Conservation (phyloP, 2,329 filamentous ascomycete genomes). For the Akanthomyces uredinophilus region DNA sequence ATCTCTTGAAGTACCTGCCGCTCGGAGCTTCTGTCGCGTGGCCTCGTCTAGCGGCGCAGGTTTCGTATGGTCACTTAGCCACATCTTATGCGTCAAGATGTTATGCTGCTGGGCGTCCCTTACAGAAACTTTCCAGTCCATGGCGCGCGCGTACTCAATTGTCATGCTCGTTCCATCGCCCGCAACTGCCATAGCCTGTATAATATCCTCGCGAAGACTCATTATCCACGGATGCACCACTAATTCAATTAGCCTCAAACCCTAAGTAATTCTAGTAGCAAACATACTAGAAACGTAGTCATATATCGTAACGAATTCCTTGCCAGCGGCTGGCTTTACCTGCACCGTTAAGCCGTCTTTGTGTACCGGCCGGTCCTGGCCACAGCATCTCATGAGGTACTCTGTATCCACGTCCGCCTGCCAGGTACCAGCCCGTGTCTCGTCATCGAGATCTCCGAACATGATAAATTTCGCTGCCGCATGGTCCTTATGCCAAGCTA, state of each 20-base stretch:
- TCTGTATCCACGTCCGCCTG: slow-evolving; percentile 22
- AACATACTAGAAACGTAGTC: slow-evolving; percentile 18
- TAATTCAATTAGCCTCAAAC: neutral
- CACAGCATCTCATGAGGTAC: slow-evolving; percentile 24
- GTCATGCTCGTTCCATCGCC: slow-evolving; percentile 4
- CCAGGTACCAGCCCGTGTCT: slow-evolving; percentile 19
- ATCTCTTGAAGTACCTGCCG: neutral
- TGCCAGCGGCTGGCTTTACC: slow-evolving; percentile 21
- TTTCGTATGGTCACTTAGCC: slow-evolving; percentile 9
- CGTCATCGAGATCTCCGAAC: slow-evolving; percentile 20
- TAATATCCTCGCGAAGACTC: slow-evolving; percentile 10
- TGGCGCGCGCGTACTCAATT: neutral
- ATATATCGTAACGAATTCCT: slow-evolving; percentile 23
- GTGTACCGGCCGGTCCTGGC: slow-evolving; percentile 21
- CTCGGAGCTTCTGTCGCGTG: neutral
- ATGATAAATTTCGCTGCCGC: slow-evolving; percentile 18
- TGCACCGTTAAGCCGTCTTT: slow-evolving; percentile 20
- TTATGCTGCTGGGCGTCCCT: neutral
- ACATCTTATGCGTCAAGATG: slow-evolving; percentile 1
- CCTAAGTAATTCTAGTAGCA: neutral
- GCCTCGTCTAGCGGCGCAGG: slow-evolving; percentile 1
- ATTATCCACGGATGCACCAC: slow-evolving; percentile 14
- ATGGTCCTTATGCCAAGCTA: slow-evolving; percentile 21
- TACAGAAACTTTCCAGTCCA: slow-evolving; percentile 11
- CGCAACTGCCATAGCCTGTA: slow-evolving; percentile 1